Evolutionary conservation across 2,329 filamentous ascomycete species (phyloP).

Genomic region (Knoxdaviesia capensis): DNA sequence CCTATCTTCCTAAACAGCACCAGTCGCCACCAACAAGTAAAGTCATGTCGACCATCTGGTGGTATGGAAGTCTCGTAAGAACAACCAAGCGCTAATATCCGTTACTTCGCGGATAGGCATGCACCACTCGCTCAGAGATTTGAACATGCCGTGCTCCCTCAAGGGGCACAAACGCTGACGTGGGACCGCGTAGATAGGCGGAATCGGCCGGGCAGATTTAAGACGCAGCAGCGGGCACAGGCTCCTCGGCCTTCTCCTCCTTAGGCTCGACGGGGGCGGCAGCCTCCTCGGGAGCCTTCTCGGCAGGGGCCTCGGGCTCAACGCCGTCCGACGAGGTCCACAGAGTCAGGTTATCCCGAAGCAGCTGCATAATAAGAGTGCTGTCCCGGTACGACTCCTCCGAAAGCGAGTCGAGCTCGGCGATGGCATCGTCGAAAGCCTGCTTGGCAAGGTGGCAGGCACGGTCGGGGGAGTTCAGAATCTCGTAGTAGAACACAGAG

Average conservation of each 20-base stretch:
- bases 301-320: conserved; percentile 49
- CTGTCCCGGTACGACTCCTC: conserved; percentile 98
- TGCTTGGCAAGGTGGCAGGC: conserved; percentile 98
- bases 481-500: conserved; percentile 99
- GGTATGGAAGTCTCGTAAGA: too few relatives aligned
- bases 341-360: conserved; percentile 93
- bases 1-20: too few relatives aligned
- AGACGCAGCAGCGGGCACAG: conserved; percentile 16
- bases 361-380: conserved; percentile 97
- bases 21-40: too few relatives aligned
- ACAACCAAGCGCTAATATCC: too few relatives aligned
- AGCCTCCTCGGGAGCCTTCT: conserved; percentile 38
- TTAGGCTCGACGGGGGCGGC: conserved; percentile 21
- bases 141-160: neutral
- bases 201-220: neutral
- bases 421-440: conserved; percentile 95
- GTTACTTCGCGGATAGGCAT: too few relatives aligned
- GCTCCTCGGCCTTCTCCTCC: conserved; percentile 25
- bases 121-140: too few relatives aligned
- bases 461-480: conserved; percentile 91
- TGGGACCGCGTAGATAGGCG: neutral
- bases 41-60: too few relatives aligned
- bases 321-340: conserved; percentile 88
- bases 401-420: conserved; percentile 91
- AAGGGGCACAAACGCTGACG: neutral